Percentiles rank a stretch among this genome's conserved stretches.
Conservation (phyloP, 1,284 basidiomycete species). For the Fomitopsis schrenkii region DNA sequence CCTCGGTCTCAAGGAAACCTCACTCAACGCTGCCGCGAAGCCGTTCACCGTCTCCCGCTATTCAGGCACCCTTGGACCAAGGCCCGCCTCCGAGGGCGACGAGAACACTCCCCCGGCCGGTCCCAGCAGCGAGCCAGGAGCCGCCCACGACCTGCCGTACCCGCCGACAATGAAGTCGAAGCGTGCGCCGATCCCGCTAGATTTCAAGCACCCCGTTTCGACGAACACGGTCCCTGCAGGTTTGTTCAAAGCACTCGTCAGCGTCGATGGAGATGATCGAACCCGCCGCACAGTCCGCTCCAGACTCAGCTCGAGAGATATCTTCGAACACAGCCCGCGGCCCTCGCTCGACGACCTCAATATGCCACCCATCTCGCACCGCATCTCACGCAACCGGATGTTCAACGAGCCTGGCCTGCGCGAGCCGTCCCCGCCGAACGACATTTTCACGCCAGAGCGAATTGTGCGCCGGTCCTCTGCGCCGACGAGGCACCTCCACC, state of each 20-base stretch:
- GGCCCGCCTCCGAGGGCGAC: constrained; percentile 19
- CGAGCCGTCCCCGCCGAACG: constrained; percentile 28
- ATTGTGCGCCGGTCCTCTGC: constrained; percentile 56
- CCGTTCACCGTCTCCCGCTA: constrained; percentile 66
- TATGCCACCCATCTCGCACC: constrained; percentile 62
- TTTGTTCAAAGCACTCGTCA: constrained; percentile 73
- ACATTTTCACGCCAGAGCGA: constrained; percentile 45
- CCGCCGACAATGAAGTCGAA: constrained; percentile 43
- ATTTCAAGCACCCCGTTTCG: constrained; percentile 72
- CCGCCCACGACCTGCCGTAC: constrained; percentile 29
- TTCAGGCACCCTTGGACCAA: constrained; percentile 14
- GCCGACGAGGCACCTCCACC: constrained; percentile 43
- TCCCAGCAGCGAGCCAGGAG: constrained; percentile 7
- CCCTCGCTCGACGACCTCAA: constrained; percentile 74
- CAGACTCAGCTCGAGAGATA: constrained; percentile 62
- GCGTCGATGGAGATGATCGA: constrained; percentile 50
- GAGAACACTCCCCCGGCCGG: constrained; percentile 15
- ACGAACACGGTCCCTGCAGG: constrained; percentile 78
- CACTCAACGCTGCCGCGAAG: constrained; percentile 41
- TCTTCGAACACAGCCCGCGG: constrained; percentile 56
- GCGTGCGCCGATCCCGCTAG: constrained; percentile 74
- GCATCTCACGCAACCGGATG: constrained; percentile 46
- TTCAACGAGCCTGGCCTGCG: constrained; percentile 51
- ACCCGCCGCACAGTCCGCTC: constrained; percentile 67
- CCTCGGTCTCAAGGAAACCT: constrained; percentile 13